These are phyloP conservation scores for Hypoxylon lienhwacheense DNA, from an alignment of 495 filamentous ascomycete species.

Conservation along the genomic window DNA sequence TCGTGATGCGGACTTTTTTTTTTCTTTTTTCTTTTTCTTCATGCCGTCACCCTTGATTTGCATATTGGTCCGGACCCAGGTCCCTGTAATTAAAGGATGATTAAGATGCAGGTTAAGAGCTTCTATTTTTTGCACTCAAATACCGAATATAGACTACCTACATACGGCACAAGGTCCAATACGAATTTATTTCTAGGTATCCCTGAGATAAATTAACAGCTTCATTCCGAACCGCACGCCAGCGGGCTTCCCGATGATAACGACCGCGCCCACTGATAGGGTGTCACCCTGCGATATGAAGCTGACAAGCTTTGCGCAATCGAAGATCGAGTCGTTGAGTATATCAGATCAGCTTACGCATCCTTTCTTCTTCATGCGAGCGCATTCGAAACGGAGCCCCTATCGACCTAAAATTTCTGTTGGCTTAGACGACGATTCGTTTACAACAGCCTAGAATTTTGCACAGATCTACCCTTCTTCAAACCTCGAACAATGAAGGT, in stretches of 20 bases:
- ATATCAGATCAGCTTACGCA: constrained; percentile 10
- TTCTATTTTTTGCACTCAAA: constrained; percentile 48
- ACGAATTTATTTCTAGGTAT: constrained; percentile 53
- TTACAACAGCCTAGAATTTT: constrained; percentile 12
- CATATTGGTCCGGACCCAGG: constrained; percentile 2
- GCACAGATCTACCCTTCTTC: constrained; percentile 48
- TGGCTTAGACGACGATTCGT: neutral
- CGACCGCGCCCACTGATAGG: constrained; percentile 47
- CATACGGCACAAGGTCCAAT: constrained; percentile 51
- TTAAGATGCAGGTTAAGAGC: constrained; percentile 4
- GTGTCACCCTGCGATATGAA: constrained; percentile 56
- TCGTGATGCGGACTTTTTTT: constrained; percentile 11
- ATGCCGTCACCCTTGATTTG: constrained; percentile 6
- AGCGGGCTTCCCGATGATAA: constrained; percentile 54
- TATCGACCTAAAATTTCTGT: neutral
- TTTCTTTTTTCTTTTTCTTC: too few species aligned
- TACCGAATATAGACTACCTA: constrained; percentile 49
- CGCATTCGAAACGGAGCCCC: neutral
- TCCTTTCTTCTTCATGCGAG: constrained; percentile 37
- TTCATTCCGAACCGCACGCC: constrained; percentile 48
- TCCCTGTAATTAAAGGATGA: neutral
- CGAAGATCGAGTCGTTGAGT: constrained; percentile 51
- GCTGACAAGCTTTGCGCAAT: constrained; percentile 47
- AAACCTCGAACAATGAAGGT: constrained; percentile 44
- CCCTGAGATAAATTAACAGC: constrained; percentile 47